Conservation (phyloP, 139 green algal genomes). For the Chlorella vulgaris region DNA sequence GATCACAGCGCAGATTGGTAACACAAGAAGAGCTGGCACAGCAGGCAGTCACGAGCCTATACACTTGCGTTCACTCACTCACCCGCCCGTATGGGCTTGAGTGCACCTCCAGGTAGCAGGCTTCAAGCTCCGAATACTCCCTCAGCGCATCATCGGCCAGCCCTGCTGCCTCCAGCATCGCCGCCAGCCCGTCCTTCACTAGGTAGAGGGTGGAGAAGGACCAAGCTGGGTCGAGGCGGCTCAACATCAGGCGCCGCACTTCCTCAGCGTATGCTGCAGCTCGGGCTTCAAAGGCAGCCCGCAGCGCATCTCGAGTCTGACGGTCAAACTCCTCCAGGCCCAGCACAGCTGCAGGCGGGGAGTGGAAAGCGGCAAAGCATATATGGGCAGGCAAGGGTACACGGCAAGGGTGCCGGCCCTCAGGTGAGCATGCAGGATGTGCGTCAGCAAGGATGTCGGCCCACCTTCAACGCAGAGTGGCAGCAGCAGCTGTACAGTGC, state of each 20-base stretch:
- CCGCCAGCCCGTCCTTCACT: constrained; percentile 80
- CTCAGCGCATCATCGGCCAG: constrained; percentile 77
- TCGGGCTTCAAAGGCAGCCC: constrained; percentile 74
- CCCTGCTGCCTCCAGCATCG: constrained; percentile 41
- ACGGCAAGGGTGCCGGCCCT: not conserved
- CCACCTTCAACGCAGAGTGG: too few relatives aligned
- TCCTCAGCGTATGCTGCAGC: constrained; percentile 78
- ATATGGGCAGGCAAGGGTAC: not conserved
- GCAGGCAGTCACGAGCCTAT: too few relatives aligned
- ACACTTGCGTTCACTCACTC: too few relatives aligned
- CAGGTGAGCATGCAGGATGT: too few relatives aligned
- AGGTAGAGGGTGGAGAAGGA: constrained; percentile 83
- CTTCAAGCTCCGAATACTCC: constrained; percentile 91
- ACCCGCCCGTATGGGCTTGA: too few relatives aligned
- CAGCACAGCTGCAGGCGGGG: constrained; percentile 2
- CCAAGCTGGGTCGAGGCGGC: constrained; percentile 71
- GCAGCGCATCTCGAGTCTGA: constrained; percentile 66
- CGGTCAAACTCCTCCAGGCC: constrained; percentile 72
- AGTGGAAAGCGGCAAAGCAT: not conserved
- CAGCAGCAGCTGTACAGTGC: too few relatives aligned
- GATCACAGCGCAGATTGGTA: too few relatives aligned
- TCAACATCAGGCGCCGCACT: constrained; percentile 68
- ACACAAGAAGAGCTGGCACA: too few relatives aligned
- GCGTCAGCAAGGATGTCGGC: too few relatives aligned
- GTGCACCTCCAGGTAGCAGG: constrained; percentile 76